Conservation (phyloP, 495 filamentous ascomycete genomes). For the Chaetomium tenue region DNA sequence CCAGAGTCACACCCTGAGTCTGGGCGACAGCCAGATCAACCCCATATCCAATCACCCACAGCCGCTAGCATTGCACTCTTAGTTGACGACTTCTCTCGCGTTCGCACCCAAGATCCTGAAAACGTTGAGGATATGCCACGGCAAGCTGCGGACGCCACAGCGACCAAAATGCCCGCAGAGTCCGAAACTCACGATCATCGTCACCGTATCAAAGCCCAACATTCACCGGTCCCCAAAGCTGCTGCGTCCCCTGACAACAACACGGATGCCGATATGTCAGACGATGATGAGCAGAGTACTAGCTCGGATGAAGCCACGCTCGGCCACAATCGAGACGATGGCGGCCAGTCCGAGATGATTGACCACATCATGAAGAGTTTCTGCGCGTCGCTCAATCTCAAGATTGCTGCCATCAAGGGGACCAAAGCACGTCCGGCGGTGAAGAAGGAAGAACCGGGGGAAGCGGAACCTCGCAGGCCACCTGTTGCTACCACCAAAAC, state of each 20-base stretch:
- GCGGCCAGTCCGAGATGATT: slow-evolving; percentile 19
- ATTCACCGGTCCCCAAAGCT: background rate
- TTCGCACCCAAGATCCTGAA: background rate
- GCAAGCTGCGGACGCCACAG: background rate
- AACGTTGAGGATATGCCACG: background rate
- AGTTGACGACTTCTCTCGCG: background rate
- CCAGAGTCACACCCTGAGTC: background rate
- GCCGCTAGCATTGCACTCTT: background rate
- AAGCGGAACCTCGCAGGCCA: no score
- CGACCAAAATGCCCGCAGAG: no score
- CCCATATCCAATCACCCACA: background rate
- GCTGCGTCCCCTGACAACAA: background rate
- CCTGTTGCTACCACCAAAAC: no score
- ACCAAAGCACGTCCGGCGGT: background rate
- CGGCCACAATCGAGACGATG: background rate
- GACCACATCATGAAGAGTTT: slow-evolving; percentile 34
- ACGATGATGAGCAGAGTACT: slow-evolving; percentile 6
- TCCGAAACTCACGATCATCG: background rate
- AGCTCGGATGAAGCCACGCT: slow-evolving; percentile 10
- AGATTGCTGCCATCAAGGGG: slow-evolving; percentile 14
- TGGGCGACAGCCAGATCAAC: background rate
- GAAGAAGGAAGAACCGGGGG: background rate
- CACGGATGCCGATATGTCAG: background rate
- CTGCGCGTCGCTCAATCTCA: slow-evolving; percentile 26
- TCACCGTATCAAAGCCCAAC: background rate